These are phyloP conservation scores for Microcyclosporella mali DNA, from an alignment of 2,329 filamentous ascomycete species.

Conservation along the genomic window DNA sequence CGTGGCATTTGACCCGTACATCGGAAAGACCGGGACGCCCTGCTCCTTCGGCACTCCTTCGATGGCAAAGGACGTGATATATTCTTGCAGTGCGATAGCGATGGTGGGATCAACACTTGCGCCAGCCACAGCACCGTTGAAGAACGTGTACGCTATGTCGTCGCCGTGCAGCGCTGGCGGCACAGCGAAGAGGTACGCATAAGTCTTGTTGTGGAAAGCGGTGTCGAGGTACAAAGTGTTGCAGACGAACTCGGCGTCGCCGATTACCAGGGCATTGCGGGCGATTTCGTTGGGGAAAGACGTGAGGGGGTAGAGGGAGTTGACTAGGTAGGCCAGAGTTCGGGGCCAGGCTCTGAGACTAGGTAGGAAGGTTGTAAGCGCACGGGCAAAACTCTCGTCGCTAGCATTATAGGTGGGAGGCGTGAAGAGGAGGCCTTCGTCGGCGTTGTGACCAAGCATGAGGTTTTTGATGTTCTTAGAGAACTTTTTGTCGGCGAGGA, in stretches of 20 bases:
- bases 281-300: constrained; percentile 42
- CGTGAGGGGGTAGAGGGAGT: constrained; percentile 44
- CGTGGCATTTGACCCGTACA: neutral
- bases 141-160: constrained; percentile 51
- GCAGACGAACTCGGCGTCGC: constrained; percentile 46
- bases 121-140: constrained; percentile 11
- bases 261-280: constrained; percentile 38
- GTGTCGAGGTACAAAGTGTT: constrained; percentile 47
- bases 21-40: neutral
- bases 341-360: constrained; percentile 20
- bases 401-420: constrained; percentile 33
- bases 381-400: constrained; percentile 27
- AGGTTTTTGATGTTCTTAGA: constrained; percentile 39
- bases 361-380: constrained; percentile 19
- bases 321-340: constrained; percentile 36
- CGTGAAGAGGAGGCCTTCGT: constrained; percentile 43
- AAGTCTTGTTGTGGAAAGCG: constrained; percentile 43
- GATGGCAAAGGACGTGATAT: neutral
- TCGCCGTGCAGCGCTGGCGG: constrained; percentile 49
- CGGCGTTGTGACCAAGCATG: constrained; percentile 41
- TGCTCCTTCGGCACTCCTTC: neutral
- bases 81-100: neutral
- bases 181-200: constrained; percentile 49
- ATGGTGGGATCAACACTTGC: neutral
- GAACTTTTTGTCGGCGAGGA: constrained; percentile 41